phyloP scores from a whole-genome alignment of 305 asterid genomes.

The Fraxinus velutina region DNA sequence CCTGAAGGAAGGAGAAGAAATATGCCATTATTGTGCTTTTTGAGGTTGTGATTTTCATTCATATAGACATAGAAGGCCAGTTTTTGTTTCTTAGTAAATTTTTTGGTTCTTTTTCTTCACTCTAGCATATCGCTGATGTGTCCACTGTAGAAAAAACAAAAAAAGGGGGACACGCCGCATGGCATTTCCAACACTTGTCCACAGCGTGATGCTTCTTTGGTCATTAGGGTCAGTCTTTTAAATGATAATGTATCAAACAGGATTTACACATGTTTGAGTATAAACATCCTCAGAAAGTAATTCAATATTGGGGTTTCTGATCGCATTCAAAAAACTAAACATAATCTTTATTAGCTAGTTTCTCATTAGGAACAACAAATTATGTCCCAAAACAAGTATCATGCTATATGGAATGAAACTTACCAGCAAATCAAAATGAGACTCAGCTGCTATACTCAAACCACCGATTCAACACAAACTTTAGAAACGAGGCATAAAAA shows the following conservation, averaged over 20 bases:
- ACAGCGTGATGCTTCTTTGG: neutral
- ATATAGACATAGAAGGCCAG: neutral
- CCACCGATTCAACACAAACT: neutral
- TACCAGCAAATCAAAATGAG: neutral
- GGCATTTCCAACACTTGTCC: neutral
- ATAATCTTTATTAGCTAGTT: neutral
- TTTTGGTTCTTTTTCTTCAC: neutral
- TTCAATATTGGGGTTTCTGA: neutral
- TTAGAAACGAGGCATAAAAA: neutral
- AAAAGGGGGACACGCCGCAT: neutral
- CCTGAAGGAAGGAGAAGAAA: neutral
- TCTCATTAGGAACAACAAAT: neutral
- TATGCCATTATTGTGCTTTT: neutral
- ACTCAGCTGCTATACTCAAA: conserved; percentile 1
- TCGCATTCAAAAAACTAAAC: neutral
- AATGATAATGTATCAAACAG: neutral
- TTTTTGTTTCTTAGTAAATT: neutral
- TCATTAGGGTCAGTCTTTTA: neutral
- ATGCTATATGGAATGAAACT: neutral
- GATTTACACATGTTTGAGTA: neutral
- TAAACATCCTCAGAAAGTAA: neutral
- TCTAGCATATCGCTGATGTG: neutral
- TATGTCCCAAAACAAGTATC: neutral
- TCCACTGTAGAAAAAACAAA: neutral
- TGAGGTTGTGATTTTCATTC: neutral